phyloP scores from a whole-genome alignment of 371 early-diverging fungal species.

The Syncephalastrum contaminatum region DNA sequence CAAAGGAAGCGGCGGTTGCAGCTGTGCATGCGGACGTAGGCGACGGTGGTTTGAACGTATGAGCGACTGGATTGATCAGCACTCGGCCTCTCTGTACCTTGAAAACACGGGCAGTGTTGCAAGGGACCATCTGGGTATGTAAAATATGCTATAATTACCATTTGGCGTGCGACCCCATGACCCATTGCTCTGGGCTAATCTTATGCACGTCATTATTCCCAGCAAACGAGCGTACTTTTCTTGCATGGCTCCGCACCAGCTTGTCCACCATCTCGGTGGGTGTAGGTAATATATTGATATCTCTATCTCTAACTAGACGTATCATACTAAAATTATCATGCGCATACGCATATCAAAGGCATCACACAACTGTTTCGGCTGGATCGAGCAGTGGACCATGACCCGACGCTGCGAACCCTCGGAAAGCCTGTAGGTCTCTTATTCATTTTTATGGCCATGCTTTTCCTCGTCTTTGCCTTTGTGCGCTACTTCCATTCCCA shows the following conservation, averaged over 20 bases:
- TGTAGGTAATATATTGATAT: constrained; percentile 42
- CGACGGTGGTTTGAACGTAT: neutral
- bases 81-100: constrained; percentile 37
- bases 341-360: constrained; percentile 26
- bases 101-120: constrained; percentile 78
- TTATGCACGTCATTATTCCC: constrained; percentile 1
- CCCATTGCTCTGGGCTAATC: neutral
- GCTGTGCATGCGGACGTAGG: too few relatives aligned
- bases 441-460: constrained; percentile 63
- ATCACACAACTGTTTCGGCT: constrained; percentile 73
- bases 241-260: constrained; percentile 80
- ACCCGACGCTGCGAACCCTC: constrained; percentile 13
- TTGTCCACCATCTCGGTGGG: constrained; percentile 75
- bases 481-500: constrained; percentile 76
- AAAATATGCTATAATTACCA: constrained; percentile 1
- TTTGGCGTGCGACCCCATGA: neutral
- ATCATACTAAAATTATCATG: constrained; percentile 4
- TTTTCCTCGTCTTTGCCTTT: constrained; percentile 62
- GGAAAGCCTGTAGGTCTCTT: constrained; percentile 47
- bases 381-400: constrained; percentile 28
- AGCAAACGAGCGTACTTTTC: constrained; percentile 81
- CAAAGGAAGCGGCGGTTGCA: neutral
- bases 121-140: constrained; percentile 68
- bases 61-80: constrained; percentile 4
- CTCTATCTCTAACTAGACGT: neutral